phyloP scores from a whole-genome alignment of 1,139 yeast species.

The Magnusiomyces clavatus region DNA sequence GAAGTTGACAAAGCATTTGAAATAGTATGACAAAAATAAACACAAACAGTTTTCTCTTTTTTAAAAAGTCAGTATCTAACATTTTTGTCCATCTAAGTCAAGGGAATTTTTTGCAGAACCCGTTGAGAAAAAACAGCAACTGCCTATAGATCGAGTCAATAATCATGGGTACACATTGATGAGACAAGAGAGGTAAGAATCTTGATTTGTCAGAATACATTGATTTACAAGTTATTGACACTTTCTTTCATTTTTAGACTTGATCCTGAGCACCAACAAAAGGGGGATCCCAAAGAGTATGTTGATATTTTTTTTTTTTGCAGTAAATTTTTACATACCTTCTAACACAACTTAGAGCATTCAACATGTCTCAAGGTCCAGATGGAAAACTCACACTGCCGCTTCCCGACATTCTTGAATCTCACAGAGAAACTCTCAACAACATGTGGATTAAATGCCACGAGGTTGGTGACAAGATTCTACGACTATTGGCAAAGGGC shows the following conservation, averaged over 20 bases:
- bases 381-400: constrained; percentile 33
- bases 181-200: not conserved
- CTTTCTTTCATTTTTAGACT: constrained; percentile 10
- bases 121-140: constrained; percentile 39
- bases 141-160: constrained; percentile 41
- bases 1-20: constrained; percentile 52
- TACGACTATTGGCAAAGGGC: constrained; percentile 48
- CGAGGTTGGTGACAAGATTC: constrained; percentile 28
- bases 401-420: constrained; percentile 33
- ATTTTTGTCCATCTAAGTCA: constrained; percentile 32
- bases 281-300: constrained; percentile 58
- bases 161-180: constrained; percentile 47
- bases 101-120: constrained; percentile 50
- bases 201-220: too few species aligned
- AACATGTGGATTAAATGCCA: constrained; percentile 38
- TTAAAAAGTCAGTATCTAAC: not conserved
- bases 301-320: constrained; percentile 12
- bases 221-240: too few species aligned
- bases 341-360: constrained; percentile 24
- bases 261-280: constrained; percentile 34
- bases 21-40: constrained; percentile 30
- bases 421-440: constrained; percentile 25
- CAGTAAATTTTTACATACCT: not conserved
- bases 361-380: constrained; percentile 32
- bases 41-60: not conserved